Evolutionary conservation across 495 filamentous ascomycete species (phyloP).

Genomic region (Lasiosphaeriaceae sp.): DNA sequence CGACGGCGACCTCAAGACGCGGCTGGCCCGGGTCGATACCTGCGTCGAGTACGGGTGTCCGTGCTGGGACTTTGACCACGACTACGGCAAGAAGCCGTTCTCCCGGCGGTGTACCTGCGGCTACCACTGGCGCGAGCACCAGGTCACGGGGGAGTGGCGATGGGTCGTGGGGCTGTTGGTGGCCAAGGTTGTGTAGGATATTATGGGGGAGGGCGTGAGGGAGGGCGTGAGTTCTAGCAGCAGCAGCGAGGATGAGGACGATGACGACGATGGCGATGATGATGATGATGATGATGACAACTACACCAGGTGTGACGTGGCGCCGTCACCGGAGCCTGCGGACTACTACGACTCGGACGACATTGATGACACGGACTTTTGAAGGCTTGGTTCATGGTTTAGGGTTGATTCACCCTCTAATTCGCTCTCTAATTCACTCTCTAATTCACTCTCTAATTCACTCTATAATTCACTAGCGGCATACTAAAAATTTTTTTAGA

Average conservation of each 20-base stretch:
- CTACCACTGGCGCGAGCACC: not conserved
- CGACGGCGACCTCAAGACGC: not conserved
- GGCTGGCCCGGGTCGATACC: not conserved
- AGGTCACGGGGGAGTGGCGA: not conserved
- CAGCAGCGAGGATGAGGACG: not conserved
- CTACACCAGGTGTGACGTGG: not conserved
- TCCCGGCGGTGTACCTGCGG: not conserved
- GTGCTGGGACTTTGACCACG: not conserved
- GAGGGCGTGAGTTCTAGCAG: not conserved
- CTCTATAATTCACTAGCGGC: too few species aligned
- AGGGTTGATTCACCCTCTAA: too few species aligned
- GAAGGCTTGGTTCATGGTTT: too few species aligned
- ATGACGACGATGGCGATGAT: not conserved
- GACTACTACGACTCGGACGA: not conserved
- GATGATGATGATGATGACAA: not conserved
- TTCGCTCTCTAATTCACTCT: too few species aligned
- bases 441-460: too few species aligned
- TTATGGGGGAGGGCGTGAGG: not conserved
- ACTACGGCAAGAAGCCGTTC: not conserved
- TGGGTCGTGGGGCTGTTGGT: not conserved
- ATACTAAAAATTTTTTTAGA: too few species aligned
- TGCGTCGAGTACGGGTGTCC: not conserved
- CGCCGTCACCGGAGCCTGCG: not conserved
- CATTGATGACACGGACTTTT: too few species aligned
- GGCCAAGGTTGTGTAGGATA: not conserved